Base-by-base conservation (phyloP, 441 rosid species). In the Croton laevigatus region DNA sequence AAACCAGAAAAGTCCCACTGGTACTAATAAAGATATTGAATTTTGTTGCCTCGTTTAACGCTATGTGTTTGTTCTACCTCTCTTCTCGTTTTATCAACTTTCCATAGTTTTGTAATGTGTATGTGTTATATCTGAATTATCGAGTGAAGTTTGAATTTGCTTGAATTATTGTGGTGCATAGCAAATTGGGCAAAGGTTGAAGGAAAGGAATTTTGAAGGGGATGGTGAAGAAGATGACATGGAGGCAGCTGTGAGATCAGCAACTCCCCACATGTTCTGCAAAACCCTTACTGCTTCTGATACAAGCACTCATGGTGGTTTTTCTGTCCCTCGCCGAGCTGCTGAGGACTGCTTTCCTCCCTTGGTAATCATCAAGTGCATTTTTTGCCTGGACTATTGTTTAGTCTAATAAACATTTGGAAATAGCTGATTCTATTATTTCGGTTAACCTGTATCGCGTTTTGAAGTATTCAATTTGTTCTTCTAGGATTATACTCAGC, bases 341-440 rank as follows among this genome's bases (percentile, higher is more conserved):
- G 99, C 99, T 3, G 99, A 94, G 77, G 99, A 94, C 79, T 94
- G 99, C 85, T 94, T 94, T 81, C 97, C 96, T 72, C 97, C 99
- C 68, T 80, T 94, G 96, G 99, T 94, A 86, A 76, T 66, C 40
- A 2, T 66, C 32, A 16, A 27, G 19, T 71, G 52, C 67, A 48
- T 60, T 40, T 55, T 44, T 45, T 32, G 13, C 7, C n/a, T 19
- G 2, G 27, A 36, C n/a, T 17, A 11, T 37, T 54, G 22, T 36
- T 14, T 1, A 67, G 49, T 17, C 1, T 12, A 53, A 67, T 7
- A 49, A 19, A 27, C 12, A 36, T 22, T 51, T 70, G 34, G 13
- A 51, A 40, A 48, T 51, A 3, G n/a, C 16, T 11, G n/a, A 6
- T 42, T 70, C 32, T 11, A 14, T 73, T 22, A 36, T 48, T 45